Percentiles rank a stretch among this genome's conserved stretches.
These are phyloP conservation scores for Leccinum imitatum DNA, from an alignment of 768 basidiomycete genomes.

Conservation along the genomic window DNA sequence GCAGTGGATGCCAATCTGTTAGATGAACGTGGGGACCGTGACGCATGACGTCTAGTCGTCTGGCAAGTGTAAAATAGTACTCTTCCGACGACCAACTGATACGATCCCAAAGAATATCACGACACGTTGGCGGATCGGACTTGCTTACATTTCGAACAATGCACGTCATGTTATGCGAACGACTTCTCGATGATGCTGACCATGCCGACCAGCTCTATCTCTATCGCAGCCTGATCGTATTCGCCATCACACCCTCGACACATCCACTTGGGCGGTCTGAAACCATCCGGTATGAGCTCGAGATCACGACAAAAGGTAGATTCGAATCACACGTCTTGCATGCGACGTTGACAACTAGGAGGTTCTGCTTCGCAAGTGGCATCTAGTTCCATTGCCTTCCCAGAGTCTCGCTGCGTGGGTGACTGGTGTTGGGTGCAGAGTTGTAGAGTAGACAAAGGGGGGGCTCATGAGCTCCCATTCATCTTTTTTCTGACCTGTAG, in stretches of 20 bases:
- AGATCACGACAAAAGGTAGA: conserved; percentile 95
- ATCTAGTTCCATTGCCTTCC: conserved; percentile 61
- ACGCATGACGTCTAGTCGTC: too few species aligned
- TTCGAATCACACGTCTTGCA: conserved; percentile 71
- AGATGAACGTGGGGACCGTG: too few species aligned
- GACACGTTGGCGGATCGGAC: conserved; percentile 57
- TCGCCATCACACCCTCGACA: conserved; percentile 77
- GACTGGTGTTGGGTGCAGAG: conserved; percentile 50
- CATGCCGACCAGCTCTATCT: conserved; percentile 79
- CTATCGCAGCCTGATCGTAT: conserved; percentile 83
- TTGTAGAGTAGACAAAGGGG: conserved; percentile 64
- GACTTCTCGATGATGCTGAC: conserved; percentile 66
- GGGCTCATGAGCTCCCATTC: conserved; percentile 60
- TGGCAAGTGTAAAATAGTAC: too few species aligned
- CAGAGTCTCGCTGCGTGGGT: conserved; percentile 59
- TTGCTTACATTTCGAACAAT: conserved; percentile 65
- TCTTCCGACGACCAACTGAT: too few species aligned
- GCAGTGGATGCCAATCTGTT: too few species aligned
- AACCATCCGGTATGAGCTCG: conserved; percentile 65
- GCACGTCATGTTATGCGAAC: conserved; percentile 86
- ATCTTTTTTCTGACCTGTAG: conserved; percentile 8
- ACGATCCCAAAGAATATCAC: too few species aligned
- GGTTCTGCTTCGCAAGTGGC: conserved; percentile 70
- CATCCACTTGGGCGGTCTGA: conserved; percentile 57
- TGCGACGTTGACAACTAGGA: conserved; percentile 86